phyloP scores from a whole-genome alignment of 202 grass and related monocot species.

The Panicum hallii region DNA sequence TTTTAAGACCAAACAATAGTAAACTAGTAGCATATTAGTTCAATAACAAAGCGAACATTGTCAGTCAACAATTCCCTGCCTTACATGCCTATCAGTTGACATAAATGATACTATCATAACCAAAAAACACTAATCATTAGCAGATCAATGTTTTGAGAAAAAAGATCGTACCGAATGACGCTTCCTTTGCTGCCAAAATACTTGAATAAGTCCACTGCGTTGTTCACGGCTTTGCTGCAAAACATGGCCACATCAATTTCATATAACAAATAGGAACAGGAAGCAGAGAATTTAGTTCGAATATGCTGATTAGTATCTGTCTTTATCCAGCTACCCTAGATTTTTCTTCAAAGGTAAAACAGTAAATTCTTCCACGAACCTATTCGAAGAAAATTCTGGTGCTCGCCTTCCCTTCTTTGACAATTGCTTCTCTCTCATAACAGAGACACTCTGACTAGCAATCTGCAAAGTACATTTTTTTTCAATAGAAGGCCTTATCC shows the following conservation, averaged over 20 bases:
- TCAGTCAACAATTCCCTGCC: not conserved
- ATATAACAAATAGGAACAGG: constrained; percentile 7
- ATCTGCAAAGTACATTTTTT: constrained; percentile 51
- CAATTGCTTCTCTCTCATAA: constrained; percentile 79
- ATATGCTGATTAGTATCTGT: not conserved
- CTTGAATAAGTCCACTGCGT: constrained; percentile 82
- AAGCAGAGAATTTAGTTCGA: not conserved
- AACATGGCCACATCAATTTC: constrained; percentile 15
- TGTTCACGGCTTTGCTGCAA: constrained; percentile 86
- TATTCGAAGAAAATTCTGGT: constrained; percentile 79
- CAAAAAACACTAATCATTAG: not conserved
- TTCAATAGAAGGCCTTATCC: constrained; percentile 22
- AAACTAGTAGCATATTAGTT: constrained; percentile 15
- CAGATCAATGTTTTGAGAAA: not conserved
- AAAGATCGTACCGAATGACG: constrained; percentile 65
- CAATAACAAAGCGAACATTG: not conserved
- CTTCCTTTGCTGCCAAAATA: constrained; percentile 95
- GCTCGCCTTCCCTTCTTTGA: constrained; percentile 86
- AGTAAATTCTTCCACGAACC: constrained; percentile 52
- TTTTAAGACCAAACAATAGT: not conserved
- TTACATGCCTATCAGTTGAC: not conserved
- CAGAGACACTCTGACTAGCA: constrained; percentile 90
- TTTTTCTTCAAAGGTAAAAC: not conserved
- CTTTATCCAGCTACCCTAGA: constrained; percentile 4
- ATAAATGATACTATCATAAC: not conserved